Evolutionary conservation across 2,329 filamentous ascomycete species (phyloP).

Genomic region (Ilyonectria sp.): DNA sequence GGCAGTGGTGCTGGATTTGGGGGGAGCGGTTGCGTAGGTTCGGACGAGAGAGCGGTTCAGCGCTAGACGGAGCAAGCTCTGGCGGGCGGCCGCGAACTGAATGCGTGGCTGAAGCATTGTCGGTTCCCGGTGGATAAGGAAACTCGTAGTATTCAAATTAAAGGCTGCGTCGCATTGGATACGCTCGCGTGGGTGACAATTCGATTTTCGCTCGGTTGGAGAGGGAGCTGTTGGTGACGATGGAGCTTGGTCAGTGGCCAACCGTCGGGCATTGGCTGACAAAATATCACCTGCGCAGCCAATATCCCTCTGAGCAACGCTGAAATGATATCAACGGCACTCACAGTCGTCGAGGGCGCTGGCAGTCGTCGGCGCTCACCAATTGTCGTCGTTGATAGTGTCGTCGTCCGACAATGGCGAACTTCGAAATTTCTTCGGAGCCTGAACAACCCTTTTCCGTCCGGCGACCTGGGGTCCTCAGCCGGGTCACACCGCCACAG

Average conservation of each 20-base stretch:
- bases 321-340: conserved; percentile 27
- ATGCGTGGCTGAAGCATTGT: conserved; percentile 53
- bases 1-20: conserved; percentile 31
- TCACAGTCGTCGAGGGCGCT: conserved; percentile 33
- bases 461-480: neutral
- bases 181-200: conserved; percentile 20
- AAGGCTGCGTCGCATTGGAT: conserved; percentile 36
- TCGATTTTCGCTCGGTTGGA: conserved; percentile 36
- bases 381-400: conserved; percentile 32
- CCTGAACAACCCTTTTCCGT: conserved; percentile 47
- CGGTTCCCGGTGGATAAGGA: conserved; percentile 3
- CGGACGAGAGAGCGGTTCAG: conserved; percentile 47
- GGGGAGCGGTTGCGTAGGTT: conserved; percentile 50
- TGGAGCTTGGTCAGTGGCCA: conserved; percentile 27
- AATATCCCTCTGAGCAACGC: conserved; percentile 24
- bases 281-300: conserved; percentile 24
- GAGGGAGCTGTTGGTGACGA: conserved; percentile 31
- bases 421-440: conserved; percentile 49
- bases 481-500: conserved; percentile 42
- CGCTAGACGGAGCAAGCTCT: conserved; percentile 48
- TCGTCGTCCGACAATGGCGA: conserved; percentile 30
- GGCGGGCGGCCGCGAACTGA: conserved; percentile 48
- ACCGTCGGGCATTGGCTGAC: conserved; percentile 27
- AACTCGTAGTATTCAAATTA: conserved; percentile 12
- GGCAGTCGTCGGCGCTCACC: conserved; percentile 38